Base-by-base conservation (phyloP, 2,329 filamentous ascomycete species). In the Aspergillus texensis region DNA sequence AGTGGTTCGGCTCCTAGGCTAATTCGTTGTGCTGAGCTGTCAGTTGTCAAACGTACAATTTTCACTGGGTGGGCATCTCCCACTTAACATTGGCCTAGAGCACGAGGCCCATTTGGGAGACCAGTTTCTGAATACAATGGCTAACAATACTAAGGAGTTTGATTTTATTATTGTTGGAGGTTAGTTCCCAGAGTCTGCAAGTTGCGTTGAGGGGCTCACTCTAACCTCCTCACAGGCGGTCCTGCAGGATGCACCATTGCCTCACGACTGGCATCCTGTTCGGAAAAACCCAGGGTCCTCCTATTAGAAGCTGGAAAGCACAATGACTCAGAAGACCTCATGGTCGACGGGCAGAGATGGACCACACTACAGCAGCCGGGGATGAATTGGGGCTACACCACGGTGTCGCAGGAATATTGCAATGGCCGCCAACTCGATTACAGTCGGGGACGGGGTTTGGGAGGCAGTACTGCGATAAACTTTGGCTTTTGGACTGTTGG, bases 211-310 rank as follows among this genome's bases (percentile, higher is more conserved):
- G 36, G 5, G 36, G 36, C 36, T 39, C 36, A 39, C 36, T 24
- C n/a, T 45, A 24, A 24, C n/a, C 24, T 26, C 21, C 43, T 16
- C 46, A 19, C 62, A 87, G 86, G 81, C 63, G 88, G 88, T n/a
- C 85, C 88, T 2, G 82, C 88, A 9, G 88, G 88, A 9, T 83
- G 83, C 55, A 77, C 84, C 1, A 70, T 89, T 16, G 88, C 88
- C 0, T 76, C 83, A 1, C 77, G 79, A 0, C 82, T 90, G 3
- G 82, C 86, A 2, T 74, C 78, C 26, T 77, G 83, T 0, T 41
- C 78, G 0, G 78, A 79, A 36, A 78, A 75, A 9, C 88, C 87
- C 0, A 79, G 72, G 0, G 82, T 90, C 1, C 81, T 90, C 1
- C 79, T 91, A 1, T 75, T 90, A 3, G 88, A 90, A 74, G 88